Percentiles rank a stretch among this genome's conserved stretches.
These are phyloP conservation scores for Lactarius tabidus DNA, from an alignment of 768 basidiomycete genomes.

Conservation along the genomic window DNA sequence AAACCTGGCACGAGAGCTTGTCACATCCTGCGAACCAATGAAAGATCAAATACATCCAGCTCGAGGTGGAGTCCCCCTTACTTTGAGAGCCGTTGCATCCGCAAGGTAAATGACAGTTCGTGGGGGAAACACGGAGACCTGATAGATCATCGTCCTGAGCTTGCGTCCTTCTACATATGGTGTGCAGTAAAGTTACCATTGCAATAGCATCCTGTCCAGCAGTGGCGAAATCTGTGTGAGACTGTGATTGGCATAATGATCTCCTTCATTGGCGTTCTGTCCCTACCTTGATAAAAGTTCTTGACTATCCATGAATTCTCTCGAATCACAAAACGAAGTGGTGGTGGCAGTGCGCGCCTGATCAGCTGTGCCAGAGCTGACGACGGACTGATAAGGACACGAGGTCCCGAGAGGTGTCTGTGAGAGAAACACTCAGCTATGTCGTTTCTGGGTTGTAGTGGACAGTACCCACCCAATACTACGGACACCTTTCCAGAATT, in stretches of 20 bases:
- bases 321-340: not conserved
- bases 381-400: not conserved
- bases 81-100: conserved; percentile 19
- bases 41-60: not conserved
- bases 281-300: conserved; percentile 8
- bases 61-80: not conserved
- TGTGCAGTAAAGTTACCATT: not conserved
- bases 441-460: not conserved
- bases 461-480: not conserved
- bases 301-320: not conserved
- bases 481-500: not conserved
- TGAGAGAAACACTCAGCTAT: not conserved
- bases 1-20: conserved; percentile 46
- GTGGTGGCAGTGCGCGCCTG: not conserved
- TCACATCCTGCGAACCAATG: conserved; percentile 42
- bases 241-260: not conserved
- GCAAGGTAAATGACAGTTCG: conserved; percentile 6
- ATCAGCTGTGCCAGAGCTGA: not conserved
- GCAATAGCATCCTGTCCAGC: conserved; percentile 14
- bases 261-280: no score
- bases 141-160: not conserved
- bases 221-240: conserved; percentile 8
- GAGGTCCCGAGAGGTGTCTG: not conserved
- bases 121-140: conserved; percentile 12
- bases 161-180: not conserved